Conservation (phyloP, 2,329 filamentous ascomycete species). For the Fusarium circinatum region DNA sequence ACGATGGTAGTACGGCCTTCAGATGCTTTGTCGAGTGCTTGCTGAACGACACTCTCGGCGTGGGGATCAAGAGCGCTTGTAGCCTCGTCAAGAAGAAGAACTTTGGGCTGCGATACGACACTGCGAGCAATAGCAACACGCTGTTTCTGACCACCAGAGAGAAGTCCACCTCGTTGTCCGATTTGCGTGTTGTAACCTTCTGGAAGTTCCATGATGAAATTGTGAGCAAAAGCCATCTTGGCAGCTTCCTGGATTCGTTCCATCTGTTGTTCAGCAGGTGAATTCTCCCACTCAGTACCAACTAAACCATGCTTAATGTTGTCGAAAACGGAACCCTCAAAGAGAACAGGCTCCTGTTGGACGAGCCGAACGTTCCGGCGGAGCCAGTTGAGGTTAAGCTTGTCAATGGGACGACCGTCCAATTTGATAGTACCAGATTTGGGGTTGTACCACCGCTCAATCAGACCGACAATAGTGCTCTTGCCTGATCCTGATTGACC, state of each 20-base stretch:
- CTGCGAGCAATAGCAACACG: constrained; percentile 72
- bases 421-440: constrained; percentile 49
- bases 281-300: constrained; percentile 52
- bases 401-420: constrained; percentile 48
- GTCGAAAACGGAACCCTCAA: constrained; percentile 61
- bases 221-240: constrained; percentile 60
- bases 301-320: constrained; percentile 65
- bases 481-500: constrained; percentile 53
- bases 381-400: constrained; percentile 53
- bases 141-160: constrained; percentile 75
- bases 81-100: constrained; percentile 74
- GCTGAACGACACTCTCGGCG: constrained; percentile 60
- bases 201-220: constrained; percentile 61
- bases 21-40: constrained; percentile 63
- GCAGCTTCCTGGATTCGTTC: constrained; percentile 58
- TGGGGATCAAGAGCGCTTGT: constrained; percentile 64
- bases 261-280: constrained; percentile 54
- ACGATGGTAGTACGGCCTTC: constrained; percentile 69
- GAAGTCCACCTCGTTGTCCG: constrained; percentile 70
- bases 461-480: constrained; percentile 52
- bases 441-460: constrained; percentile 54
- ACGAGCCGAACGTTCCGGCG: constrained; percentile 52
- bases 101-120: constrained; percentile 68
- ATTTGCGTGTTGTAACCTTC: constrained; percentile 64
- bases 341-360: constrained; percentile 57